Evolutionary conservation across 2,329 filamentous ascomycete species (phyloP).

Genomic region (Paraconiothyrium sp.): DNA sequence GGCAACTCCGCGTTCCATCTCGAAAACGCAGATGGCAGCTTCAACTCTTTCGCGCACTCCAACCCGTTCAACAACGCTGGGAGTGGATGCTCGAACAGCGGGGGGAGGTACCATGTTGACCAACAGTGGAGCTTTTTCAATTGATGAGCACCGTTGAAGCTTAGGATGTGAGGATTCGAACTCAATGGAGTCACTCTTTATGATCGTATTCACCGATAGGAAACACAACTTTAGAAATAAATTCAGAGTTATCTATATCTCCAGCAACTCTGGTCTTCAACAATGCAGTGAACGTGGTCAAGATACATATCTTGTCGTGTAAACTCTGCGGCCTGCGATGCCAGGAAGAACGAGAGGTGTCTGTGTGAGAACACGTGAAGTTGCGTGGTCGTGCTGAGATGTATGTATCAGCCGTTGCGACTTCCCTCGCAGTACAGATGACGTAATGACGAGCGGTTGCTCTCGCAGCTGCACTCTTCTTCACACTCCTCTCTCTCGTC

Average conservation of each 20-base stretch:
- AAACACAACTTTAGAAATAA: background rate
- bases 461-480: background rate
- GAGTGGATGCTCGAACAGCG: constrained; percentile 4
- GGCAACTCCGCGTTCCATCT: constrained; percentile 2
- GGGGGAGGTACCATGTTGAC: constrained; percentile 4
- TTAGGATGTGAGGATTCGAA: background rate
- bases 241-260: background rate
- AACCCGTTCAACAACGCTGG: constrained; percentile 1
- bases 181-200: background rate
- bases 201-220: background rate
- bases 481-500: background rate
- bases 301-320: background rate
- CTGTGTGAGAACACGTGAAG: background rate
- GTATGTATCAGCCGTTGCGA: background rate
- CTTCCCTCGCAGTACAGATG: background rate
- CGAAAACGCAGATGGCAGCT: background rate
- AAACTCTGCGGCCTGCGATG: background rate
- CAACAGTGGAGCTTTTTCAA: constrained; percentile 2
- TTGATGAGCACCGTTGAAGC: background rate
- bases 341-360: background rate
- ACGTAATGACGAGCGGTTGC: background rate
- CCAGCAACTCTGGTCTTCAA: too few relatives aligned
- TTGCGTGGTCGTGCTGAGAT: background rate
- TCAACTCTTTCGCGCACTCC: constrained; percentile 6
- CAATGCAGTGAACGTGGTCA: background rate